phyloP scores from a whole-genome alignment of 2,329 filamentous ascomycete species.

The Alternaria triticina region DNA sequence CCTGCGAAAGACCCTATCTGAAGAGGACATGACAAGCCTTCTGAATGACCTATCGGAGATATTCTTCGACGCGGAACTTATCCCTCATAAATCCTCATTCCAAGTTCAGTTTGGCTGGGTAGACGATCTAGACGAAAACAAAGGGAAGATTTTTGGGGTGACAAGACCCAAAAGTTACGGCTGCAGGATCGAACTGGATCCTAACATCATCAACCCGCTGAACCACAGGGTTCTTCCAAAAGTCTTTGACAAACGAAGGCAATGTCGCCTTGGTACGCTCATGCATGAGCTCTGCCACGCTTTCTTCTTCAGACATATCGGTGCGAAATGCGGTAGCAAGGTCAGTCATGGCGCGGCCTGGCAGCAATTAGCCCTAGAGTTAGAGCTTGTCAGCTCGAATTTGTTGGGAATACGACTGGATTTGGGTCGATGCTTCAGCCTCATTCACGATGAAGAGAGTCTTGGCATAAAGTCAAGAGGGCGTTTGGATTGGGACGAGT shows the following conservation, averaged over 20 bases:
- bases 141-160: background rate
- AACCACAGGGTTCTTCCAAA: background rate
- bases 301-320: background rate
- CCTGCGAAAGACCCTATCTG: background rate
- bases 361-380: background rate
- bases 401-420: background rate
- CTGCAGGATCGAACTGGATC: background rate
- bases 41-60: background rate
- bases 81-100: background rate
- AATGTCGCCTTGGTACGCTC: background rate
- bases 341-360: background rate
- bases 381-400: background rate
- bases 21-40: background rate
- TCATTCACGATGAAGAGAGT: background rate
- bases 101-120: background rate
- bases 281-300: background rate
- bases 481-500: background rate
- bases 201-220: background rate
- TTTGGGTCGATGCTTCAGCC: background rate
- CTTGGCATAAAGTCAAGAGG: background rate
- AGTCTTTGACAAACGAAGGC: background rate
- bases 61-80: background rate
- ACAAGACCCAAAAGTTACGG: background rate
- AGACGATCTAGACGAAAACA: background rate
- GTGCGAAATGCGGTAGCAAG: background rate